A percentile compares a stretch with the other conserved stretches of the same genome.
phyloP scores from a whole-genome alignment of 1,284 basidiomycete genomes.

The Cryptococcus sp. region DNA sequence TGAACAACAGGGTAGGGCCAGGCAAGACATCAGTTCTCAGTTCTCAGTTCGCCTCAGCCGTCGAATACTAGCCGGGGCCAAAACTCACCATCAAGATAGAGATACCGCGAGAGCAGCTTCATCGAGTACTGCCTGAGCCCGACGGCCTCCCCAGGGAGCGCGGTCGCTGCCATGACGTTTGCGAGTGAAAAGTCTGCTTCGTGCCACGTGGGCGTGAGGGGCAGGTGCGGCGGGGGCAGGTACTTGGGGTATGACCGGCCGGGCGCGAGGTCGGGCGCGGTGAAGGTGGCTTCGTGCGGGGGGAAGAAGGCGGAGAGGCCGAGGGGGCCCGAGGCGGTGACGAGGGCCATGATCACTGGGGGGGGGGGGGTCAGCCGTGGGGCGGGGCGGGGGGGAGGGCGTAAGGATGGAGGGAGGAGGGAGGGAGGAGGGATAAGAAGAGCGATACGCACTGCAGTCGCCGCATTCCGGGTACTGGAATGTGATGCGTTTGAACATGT shows the following conservation, averaged over 20 bases:
- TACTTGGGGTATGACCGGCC: slow-evolving; percentile 17
- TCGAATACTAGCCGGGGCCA: too few species aligned
- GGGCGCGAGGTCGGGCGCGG: slow-evolving; percentile 10
- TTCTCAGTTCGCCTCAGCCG: too few species aligned
- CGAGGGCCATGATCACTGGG: slow-evolving; percentile 53
- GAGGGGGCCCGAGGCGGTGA: slow-evolving; percentile 51
- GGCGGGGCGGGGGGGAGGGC: not conserved
- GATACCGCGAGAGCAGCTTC: slow-evolving; percentile 53
- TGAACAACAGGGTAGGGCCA: too few species aligned
- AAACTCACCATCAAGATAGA: slow-evolving; percentile 44
- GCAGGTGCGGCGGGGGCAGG: slow-evolving; percentile 49
- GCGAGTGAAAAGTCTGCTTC: slow-evolving; percentile 52
- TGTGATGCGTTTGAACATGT: slow-evolving; percentile 55
- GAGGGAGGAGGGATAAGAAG: too few species aligned
- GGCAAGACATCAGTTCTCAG: too few species aligned
- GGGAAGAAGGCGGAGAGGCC: slow-evolving; percentile 56
- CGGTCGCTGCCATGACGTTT: slow-evolving; percentile 43
- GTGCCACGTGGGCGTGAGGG: slow-evolving; percentile 51
- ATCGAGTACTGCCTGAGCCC: slow-evolving; percentile 51
- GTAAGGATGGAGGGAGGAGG: not conserved
- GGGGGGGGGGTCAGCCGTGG: not conserved
- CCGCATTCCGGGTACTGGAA: slow-evolving; percentile 54
- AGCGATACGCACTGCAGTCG: slow-evolving; percentile 54
- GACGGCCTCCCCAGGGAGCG: slow-evolving; percentile 34
- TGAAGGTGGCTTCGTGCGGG: slow-evolving; percentile 22